phyloP scores from a whole-genome alignment of 345 rosid species.

The Populus simonii region DNA sequence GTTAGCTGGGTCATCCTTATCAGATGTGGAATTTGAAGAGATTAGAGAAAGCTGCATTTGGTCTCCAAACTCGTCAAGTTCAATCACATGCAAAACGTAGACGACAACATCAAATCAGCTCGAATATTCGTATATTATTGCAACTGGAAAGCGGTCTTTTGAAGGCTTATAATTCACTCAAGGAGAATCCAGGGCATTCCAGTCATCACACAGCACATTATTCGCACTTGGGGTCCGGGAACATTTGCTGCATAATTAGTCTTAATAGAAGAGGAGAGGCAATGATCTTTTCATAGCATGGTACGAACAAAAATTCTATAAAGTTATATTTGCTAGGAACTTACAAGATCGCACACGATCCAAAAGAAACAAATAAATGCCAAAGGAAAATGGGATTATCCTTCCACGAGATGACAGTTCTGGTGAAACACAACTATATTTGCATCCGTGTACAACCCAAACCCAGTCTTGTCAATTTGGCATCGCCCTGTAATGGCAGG shows the following conservation, averaged over 20 bases:
- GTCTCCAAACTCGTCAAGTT: too few relatives aligned
- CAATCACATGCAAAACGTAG: too few relatives aligned
- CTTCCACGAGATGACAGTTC: conserved; percentile 27
- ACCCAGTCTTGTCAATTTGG: conserved; percentile 17
- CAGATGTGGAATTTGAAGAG: too few relatives aligned
- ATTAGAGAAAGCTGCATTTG: too few relatives aligned
- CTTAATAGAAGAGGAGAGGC: background rate
- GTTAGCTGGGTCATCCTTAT: too few relatives aligned
- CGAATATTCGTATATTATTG: too few relatives aligned
- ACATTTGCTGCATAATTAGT: background rate
- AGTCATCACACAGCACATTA: background rate
- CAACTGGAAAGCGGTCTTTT: too few relatives aligned
- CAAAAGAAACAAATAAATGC: conserved; percentile 1
- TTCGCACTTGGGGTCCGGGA: background rate
- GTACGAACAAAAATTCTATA: conserved; percentile 6
- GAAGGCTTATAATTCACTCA: too few relatives aligned
- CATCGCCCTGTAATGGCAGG: conserved; percentile 39
- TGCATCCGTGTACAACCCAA: conserved; percentile 36
- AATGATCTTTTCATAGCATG: background rate
- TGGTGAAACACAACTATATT: conserved; percentile 21
- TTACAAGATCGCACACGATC: conserved; percentile 13
- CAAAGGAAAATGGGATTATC: conserved; percentile 19
- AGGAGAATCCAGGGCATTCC: too few relatives aligned
- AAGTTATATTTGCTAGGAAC: conserved; percentile 19
- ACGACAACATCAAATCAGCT: too few relatives aligned